These are phyloP conservation scores for Strobilomyces dryophilus DNA, from an alignment of 768 basidiomycete genomes.

Conservation along the genomic window DNA sequence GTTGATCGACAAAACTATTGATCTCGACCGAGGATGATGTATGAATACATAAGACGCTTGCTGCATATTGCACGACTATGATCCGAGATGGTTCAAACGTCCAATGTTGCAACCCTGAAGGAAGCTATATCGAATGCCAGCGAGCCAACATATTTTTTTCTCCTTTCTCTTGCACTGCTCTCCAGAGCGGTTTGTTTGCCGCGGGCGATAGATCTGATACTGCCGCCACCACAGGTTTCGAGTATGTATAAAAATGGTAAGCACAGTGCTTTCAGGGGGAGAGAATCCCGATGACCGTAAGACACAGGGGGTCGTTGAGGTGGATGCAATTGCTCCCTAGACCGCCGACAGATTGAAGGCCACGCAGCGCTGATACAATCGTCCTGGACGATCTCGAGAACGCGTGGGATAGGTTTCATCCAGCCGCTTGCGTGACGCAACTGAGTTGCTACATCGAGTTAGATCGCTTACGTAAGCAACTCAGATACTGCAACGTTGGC, in stretches of 20 bases:
- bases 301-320: background rate
- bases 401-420: conserved; percentile 8
- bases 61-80: conserved; percentile 2
- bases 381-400: background rate
- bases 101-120: background rate
- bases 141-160: background rate
- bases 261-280: background rate
- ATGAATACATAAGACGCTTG: background rate
- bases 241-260: background rate
- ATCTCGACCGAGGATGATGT: conserved; percentile 8
- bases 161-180: background rate
- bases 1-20: conserved; percentile 1
- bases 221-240: background rate
- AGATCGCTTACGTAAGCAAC: conserved; percentile 9
- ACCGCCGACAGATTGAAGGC: background rate
- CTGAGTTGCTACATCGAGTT: conserved; percentile 5
- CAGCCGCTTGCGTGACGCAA: background rate
- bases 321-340: background rate
- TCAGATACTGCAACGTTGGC: background rate
- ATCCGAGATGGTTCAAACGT: conserved; percentile 5
- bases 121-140: background rate
- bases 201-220: no score
- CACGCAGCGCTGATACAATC: background rate
- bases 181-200: no score
- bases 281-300: background rate